Conservation (phyloP, 352 stramenopile genomes). For the Globisporangium alternatum region DNA sequence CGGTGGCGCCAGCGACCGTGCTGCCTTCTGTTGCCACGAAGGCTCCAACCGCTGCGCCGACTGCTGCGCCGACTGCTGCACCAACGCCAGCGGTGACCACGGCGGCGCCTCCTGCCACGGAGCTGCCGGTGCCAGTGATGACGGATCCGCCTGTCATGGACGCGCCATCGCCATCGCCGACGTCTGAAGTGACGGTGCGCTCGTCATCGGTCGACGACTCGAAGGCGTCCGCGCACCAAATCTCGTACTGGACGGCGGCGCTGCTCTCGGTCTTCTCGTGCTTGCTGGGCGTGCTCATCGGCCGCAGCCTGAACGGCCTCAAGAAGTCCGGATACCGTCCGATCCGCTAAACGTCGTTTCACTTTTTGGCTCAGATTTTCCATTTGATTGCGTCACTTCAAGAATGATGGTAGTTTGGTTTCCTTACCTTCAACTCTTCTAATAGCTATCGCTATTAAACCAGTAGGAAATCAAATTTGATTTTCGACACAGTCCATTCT, state of each 20-base stretch:
- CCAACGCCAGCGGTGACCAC: not conserved
- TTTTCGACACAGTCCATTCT: not conserved
- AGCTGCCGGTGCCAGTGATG: constrained; percentile 1
- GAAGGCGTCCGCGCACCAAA: constrained; percentile 18
- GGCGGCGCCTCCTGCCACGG: not conserved
- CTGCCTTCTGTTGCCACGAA: constrained; percentile 3
- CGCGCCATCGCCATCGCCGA: not conserved
- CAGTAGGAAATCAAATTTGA: not conserved
- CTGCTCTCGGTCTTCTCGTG: constrained; percentile 46
- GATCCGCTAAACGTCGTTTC: constrained; percentile 25
- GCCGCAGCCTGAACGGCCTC: constrained; percentile 47
- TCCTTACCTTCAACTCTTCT: not conserved
- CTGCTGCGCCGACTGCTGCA: not conserved
- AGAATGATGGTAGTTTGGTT: not conserved
- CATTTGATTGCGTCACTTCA: not conserved
- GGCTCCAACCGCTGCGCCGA: constrained; percentile 2
- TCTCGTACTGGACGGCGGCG: constrained; percentile 54
- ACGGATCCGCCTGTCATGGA: not conserved
- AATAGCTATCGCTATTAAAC: not conserved
- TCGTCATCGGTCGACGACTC: constrained; percentile 9
- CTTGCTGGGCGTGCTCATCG: constrained; percentile 47
- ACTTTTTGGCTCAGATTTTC: not conserved
- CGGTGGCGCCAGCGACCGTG: constrained; percentile 6
- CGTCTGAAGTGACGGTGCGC: constrained; percentile 8
- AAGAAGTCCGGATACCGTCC: constrained; percentile 48